Percentiles rank a stretch among this genome's conserved stretches.
These are phyloP conservation scores for Sutorius eximius DNA, from an alignment of 1,284 basidiomycete species.

Conservation along the genomic window DNA sequence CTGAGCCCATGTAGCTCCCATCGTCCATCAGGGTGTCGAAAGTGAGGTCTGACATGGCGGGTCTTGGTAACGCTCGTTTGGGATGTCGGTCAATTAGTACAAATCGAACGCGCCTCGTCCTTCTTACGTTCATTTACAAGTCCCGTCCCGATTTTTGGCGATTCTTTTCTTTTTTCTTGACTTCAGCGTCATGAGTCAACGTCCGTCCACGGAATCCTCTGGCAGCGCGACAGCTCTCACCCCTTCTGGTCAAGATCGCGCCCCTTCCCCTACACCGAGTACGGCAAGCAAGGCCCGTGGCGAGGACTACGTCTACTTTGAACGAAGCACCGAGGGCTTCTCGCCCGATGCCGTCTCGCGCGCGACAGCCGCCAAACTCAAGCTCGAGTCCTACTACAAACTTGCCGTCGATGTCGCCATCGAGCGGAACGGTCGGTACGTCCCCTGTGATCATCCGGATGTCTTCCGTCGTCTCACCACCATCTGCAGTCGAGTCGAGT, in stretches of 20 bases:
- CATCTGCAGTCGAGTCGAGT: conserved; percentile 76
- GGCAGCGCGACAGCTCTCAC: conserved; percentile 20
- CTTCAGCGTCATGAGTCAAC: conserved; percentile 30
- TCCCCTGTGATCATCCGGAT: background rate
- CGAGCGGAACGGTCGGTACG: conserved; percentile 61
- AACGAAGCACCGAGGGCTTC: conserved; percentile 82
- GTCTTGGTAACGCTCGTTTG: background rate
- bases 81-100: conserved; percentile 10
- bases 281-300: conserved; percentile 33
- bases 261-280: conserved; percentile 33
- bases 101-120: conserved; percentile 1
- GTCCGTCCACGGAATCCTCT: conserved; percentile 30
- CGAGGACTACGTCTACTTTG: conserved; percentile 92
- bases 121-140: conserved; percentile 29
- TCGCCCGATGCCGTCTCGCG: conserved; percentile 88
- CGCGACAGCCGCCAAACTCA: conserved; percentile 94
- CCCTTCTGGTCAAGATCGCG: conserved; percentile 26
- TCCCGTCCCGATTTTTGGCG: conserved; percentile 18
- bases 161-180: conserved; percentile 1
- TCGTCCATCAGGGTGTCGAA: conserved; percentile 73
- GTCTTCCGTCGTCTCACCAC: conserved; percentile 12
- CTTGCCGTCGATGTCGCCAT: conserved; percentile 88
- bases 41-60: conserved; percentile 66
- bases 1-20: conserved; percentile 69
- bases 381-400: conserved; percentile 98